Conservation (phyloP, 805 yeast species). For the Starmerella apicola region DNA sequence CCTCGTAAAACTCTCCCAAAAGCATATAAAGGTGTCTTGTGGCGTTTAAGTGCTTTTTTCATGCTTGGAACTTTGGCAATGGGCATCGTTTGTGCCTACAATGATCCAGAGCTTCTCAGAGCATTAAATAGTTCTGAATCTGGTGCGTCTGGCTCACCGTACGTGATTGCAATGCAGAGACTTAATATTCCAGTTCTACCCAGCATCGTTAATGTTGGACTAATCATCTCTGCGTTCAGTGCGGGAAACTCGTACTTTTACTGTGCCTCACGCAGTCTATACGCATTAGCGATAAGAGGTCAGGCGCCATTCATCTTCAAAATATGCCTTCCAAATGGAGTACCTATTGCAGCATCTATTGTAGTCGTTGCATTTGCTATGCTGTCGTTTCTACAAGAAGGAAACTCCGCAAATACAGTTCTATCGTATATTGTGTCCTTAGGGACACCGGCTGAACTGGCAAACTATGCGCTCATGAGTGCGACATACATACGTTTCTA, state of each 20-base stretch:
- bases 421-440: conserved; percentile 61
- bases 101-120: conserved; percentile 46
- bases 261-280: conserved; percentile 56
- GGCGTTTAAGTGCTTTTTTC: conserved; percentile 54
- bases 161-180: conserved; percentile 62
- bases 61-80: conserved; percentile 65
- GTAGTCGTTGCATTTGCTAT: conserved; percentile 44
- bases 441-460: conserved; percentile 57
- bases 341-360: conserved; percentile 49
- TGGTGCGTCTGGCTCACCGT: conserved; percentile 72
- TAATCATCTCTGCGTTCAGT: conserved; percentile 63
- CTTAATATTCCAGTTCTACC: conserved; percentile 57
- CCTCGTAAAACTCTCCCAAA: conserved; percentile 65
- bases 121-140: conserved; percentile 52
- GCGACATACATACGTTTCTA: conserved; percentile 50
- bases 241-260: conserved; percentile 76
- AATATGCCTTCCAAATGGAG: conserved; percentile 52
- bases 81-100: conserved; percentile 61
- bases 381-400: conserved; percentile 52
- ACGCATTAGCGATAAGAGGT: conserved; percentile 59
- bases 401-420: conserved; percentile 47
- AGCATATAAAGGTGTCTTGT: conserved; percentile 65
- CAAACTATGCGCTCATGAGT: conserved; percentile 46
- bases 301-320: conserved; percentile 59
- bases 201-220: conserved; percentile 63